Evolutionary conservation across 768 basidiomycete species (phyloP).

Genomic region (Phaeotremella skinneri): DNA sequence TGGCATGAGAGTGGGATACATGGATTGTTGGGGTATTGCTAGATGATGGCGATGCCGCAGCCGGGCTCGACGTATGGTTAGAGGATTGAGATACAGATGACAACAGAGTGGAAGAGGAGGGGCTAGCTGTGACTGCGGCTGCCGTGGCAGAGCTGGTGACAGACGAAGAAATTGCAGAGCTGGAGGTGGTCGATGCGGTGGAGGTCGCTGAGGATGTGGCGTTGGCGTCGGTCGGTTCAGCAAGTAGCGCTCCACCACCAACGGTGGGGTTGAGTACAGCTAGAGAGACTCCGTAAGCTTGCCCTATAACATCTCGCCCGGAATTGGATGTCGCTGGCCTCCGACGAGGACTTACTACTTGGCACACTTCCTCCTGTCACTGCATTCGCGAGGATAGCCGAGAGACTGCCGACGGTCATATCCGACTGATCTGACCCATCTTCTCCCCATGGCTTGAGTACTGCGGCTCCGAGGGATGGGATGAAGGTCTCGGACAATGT

Average conservation of each 20-base stretch:
- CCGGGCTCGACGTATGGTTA: neutral
- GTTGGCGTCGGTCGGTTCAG: neutral
- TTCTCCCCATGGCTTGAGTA: constrained; percentile 22
- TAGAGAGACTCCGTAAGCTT: neutral
- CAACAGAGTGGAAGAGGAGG: neutral
- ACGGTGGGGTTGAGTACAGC: neutral
- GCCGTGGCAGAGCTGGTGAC: neutral
- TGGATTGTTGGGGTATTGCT: neutral
- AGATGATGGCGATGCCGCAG: neutral
- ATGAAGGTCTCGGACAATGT: constrained; percentile 4
- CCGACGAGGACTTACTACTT: neutral
- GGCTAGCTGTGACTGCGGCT: neutral
- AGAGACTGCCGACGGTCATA: constrained; percentile 8
- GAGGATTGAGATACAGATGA: neutral
- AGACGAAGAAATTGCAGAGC: neutral
- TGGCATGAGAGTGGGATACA: neutral
- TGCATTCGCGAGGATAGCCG: constrained; percentile 10
- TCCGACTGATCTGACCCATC: constrained; percentile 19
- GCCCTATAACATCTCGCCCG: neutral
- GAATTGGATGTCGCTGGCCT: too few relatives aligned
- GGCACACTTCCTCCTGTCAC: neutral
- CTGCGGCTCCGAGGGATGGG: constrained; percentile 20
- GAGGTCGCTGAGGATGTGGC: neutral
- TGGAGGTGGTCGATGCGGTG: neutral
- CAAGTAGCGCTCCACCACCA: too few relatives aligned